Evolutionary conservation across 2,329 filamentous ascomycete genomes (phyloP), one percentile per base, ranked within the genome.

Genomic region (Colletotrichum limetticola): DNA sequence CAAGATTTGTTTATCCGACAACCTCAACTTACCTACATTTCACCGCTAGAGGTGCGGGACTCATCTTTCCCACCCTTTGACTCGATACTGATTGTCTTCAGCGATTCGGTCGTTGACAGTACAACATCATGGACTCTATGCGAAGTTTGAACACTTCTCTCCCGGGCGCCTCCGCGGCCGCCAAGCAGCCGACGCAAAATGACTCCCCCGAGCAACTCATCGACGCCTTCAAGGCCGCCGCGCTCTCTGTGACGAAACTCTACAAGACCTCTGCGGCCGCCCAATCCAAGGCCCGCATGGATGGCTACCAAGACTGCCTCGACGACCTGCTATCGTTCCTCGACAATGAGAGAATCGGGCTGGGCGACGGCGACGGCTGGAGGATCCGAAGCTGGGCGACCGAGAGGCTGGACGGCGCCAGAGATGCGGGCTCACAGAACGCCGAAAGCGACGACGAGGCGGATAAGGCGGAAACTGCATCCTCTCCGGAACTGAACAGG

Each of bases 251-350:
- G 68, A 98, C 97, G 60, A 98, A 97, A 79, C 91, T 99, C 16
- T 98, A 98, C 86, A 98, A 98, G 84, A 95, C 92, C 52, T 96
- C 96, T 3, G 93, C 94, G 14, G 88, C 91, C 37, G 93, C 94
- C 61, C 92, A 97, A 80, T 88, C 92, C 62, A 92, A 92, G 78
- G 91, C 95, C 59, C 91, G 94, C 62, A 85, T 90, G 63, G 92
- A 95, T 52, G 97, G 97, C 30, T 98, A 98, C 78, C 95, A 98
- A 81, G 95, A 98, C 80, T 97, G 95, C 49, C 86, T 99, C 49
- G 95, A 98, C 75, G 96, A 98, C 76, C 86, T 99, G 5, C 85
- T 98, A n/a, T 84, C 88, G 19, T 97, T 97, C 77, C 85, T 98
- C 66, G 95, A 98, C 80, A 93, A 91, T 79, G 92, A 95, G 79